phyloP scores from a whole-genome alignment of 768 basidiomycete species.

The Suillus ampliporus region DNA sequence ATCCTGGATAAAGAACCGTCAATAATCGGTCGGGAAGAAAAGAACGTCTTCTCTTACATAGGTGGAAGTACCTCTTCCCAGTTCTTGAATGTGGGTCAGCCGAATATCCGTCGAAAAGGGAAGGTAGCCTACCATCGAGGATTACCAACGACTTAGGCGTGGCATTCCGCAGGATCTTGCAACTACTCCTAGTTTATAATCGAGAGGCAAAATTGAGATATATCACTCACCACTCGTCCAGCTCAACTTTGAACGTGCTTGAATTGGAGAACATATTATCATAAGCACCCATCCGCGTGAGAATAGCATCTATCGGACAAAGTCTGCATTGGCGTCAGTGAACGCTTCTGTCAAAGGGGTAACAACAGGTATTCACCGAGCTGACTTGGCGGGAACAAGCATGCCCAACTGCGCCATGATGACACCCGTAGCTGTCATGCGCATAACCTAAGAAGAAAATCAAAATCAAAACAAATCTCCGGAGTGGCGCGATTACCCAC shows the following conservation, averaged over 20 bases:
- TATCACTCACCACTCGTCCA: conserved; percentile 86
- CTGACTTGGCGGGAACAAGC: conserved; percentile 86
- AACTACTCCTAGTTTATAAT: conserved; percentile 50
- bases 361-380: conserved; percentile 54
- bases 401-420: conserved; percentile 97
- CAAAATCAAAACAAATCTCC: neutral
- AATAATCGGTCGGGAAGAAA: conserved; percentile 6
- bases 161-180: conserved; percentile 91
- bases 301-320: conserved; percentile 88
- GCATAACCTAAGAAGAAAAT: conserved; percentile 62
- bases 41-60: conserved; percentile 55
- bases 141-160: conserved; percentile 95
- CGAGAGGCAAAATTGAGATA: neutral
- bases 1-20: conserved; percentile 55
- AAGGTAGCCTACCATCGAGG: conserved; percentile 72
- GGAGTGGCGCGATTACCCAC: conserved; percentile 38
- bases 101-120: conserved; percentile 18
- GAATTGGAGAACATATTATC: conserved; percentile 96
- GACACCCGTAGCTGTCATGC: conserved; percentile 95
- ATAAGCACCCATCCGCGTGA: conserved; percentile 98
- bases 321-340: conserved; percentile 51
- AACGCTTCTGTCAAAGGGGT: conserved; percentile 2
- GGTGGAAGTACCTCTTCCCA: conserved; percentile 95
- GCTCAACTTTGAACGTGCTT: conserved; percentile 97
- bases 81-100: conserved; percentile 54